Evolutionary conservation across 495 filamentous ascomycete genomes (phyloP).

Genomic region (Chaetomium tenue): DNA sequence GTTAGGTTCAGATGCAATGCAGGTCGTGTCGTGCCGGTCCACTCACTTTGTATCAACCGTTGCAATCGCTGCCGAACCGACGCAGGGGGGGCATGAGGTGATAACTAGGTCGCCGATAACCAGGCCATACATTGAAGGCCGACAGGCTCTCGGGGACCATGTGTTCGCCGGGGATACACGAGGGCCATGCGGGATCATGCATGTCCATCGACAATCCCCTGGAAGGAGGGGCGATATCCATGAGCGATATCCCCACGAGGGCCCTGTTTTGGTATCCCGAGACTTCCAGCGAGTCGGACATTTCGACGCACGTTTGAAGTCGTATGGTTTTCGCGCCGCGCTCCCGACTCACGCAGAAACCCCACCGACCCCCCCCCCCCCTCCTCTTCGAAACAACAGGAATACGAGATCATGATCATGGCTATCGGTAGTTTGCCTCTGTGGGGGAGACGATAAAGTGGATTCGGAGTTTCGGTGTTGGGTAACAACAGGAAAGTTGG

Average conservation of each 20-base stretch:
- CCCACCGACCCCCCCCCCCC: neutral
- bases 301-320: neutral
- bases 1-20: neutral
- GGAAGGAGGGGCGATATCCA: neutral
- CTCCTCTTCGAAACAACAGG: neutral
- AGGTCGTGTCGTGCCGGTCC: neutral
- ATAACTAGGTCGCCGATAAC: neutral
- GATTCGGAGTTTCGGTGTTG: too few relatives aligned
- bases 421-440: neutral
- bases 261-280: neutral
- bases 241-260: neutral
- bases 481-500: too few relatives aligned
- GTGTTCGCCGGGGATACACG: neutral
- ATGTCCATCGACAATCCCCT: neutral
- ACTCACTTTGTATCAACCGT: neutral
- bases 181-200: neutral
- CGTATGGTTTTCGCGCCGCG: neutral
- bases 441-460: too few relatives aligned
- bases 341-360: neutral
- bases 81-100: conserved; percentile 1
- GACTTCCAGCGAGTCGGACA: neutral
- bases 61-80: neutral
- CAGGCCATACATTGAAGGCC: neutral
- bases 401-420: neutral
- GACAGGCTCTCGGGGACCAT: neutral